Conservation (phyloP, 257 asterid genomes). For the Capsicum pubescens region DNA sequence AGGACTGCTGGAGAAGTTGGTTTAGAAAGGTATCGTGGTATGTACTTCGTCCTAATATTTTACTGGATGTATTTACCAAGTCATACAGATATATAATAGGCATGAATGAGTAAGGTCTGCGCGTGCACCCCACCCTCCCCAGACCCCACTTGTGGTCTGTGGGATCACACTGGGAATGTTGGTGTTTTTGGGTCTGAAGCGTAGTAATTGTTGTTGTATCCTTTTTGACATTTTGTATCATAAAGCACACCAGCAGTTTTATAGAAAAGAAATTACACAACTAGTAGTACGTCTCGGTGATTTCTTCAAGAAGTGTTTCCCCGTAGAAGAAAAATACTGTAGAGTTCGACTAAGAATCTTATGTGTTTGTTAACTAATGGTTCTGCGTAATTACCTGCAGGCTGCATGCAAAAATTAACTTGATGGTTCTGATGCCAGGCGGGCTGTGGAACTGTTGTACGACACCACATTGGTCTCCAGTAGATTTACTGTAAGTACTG, state of each 20-base stretch:
- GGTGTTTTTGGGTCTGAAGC: neutral
- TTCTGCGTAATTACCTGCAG: slow-evolving; percentile 45
- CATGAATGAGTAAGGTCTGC: neutral
- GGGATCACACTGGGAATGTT: accelerated
- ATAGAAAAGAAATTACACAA: neutral
- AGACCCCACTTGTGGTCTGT: neutral
- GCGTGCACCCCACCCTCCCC: neutral
- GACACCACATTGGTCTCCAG: slow-evolving; percentile 95
- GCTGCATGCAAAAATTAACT: slow-evolving; percentile 97
- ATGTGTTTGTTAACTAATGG: neutral
- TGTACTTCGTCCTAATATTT: slow-evolving; percentile 16
- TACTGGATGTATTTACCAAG: neutral
- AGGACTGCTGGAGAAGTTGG: slow-evolving; percentile 93
- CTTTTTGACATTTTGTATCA: neutral
- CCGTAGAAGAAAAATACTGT: neutral
- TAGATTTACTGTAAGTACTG: slow-evolving; percentile 83
- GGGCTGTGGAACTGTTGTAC: slow-evolving; percentile 86
- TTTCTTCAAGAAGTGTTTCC: neutral
- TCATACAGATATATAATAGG: neutral
- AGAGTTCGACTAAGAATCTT: neutral
- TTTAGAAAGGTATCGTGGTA: slow-evolving; percentile 96
- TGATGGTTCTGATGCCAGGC: slow-evolving; percentile 82
- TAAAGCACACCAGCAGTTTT: neutral
- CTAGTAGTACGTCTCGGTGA: neutral
- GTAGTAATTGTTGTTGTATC: neutral